These are phyloP conservation scores for Coniochaeta prunicola DNA, from an alignment of 2,329 filamentous ascomycete genomes.

Conservation along the genomic window DNA sequence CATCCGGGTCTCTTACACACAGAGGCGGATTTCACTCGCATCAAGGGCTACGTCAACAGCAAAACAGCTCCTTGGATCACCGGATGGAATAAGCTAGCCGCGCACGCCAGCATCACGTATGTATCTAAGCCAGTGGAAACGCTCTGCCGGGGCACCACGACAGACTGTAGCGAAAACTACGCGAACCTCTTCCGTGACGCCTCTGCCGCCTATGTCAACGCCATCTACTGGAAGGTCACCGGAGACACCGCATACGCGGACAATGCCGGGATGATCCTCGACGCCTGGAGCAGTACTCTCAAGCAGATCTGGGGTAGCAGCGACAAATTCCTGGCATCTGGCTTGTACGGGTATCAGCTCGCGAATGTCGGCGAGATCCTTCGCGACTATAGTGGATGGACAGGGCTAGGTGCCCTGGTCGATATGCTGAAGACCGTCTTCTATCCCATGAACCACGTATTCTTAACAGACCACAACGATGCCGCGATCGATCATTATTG, in stretches of 20 bases:
- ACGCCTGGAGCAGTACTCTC: slow-evolving; percentile 25
- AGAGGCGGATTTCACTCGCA: slow-evolving; percentile 27
- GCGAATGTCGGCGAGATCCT: slow-evolving; percentile 31
- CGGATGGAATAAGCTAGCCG: slow-evolving; percentile 24
- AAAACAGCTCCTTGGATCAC: slow-evolving; percentile 25
- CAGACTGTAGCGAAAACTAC: slow-evolving; percentile 24
- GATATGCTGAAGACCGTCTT: slow-evolving; percentile 24
- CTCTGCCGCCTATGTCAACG: slow-evolving; percentile 28
- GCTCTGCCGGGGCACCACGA: slow-evolving; percentile 26
- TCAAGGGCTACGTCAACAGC: slow-evolving; percentile 26
- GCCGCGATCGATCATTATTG: slow-evolving; percentile 10
- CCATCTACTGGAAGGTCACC: slow-evolving; percentile 25
- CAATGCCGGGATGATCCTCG: slow-evolving; percentile 21
- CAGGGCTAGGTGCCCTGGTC: slow-evolving; percentile 10
- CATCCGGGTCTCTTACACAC: slow-evolving; percentile 23
- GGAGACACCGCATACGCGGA: slow-evolving; percentile 21
- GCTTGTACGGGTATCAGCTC: slow-evolving; percentile 30
- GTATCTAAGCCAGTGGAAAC: slow-evolving; percentile 17
- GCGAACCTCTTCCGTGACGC: slow-evolving; percentile 22
- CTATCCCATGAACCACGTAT: slow-evolving; percentile 22
- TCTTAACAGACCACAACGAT: slow-evolving; percentile 23
- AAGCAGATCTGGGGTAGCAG: slow-evolving; percentile 19
- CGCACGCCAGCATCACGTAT: slow-evolving; percentile 22
- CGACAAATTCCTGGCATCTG: slow-evolving; percentile 25
- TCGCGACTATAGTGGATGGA: slow-evolving; percentile 21